Evolutionary conservation across 2,329 filamentous ascomycete species (phyloP).

Genomic region (Akanthomyces dipterigenus): DNA sequence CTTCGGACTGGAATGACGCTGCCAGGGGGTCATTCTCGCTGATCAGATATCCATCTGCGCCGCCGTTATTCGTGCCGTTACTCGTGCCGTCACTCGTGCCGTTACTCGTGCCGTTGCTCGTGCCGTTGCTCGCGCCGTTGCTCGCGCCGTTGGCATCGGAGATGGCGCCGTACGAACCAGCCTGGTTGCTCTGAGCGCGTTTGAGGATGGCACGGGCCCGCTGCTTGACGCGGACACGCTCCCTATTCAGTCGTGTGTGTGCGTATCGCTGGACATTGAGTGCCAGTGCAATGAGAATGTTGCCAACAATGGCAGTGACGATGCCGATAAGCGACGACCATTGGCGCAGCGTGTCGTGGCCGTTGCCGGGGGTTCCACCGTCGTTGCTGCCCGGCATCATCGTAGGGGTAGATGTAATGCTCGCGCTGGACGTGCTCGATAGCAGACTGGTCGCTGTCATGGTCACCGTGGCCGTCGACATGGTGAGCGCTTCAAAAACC

Average conservation of each 20-base stretch:
- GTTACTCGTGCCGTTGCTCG: slow-evolving; percentile 19
- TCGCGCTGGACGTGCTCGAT: not conserved
- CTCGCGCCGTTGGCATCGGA: slow-evolving; percentile 16
- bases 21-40: slow-evolving; percentile 47
- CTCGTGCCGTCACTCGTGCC: slow-evolving; percentile 23
- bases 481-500: not conserved
- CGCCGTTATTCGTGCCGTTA: slow-evolving; percentile 24
- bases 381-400: slow-evolving; percentile 13
- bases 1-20: slow-evolving; percentile 40
- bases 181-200: slow-evolving; percentile 28
- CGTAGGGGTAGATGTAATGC: not conserved
- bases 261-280: slow-evolving; percentile 96
- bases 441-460: not conserved
- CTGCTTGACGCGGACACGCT: slow-evolving; percentile 53
- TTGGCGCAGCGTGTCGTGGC: slow-evolving; percentile 48
- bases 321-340: slow-evolving; percentile 97
- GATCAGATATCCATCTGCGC: slow-evolving; percentile 26
- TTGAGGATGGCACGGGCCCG: slow-evolving; percentile 48
- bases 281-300: slow-evolving; percentile 88
- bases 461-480: not conserved
- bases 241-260: slow-evolving; percentile 73
- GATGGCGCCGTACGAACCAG: slow-evolving; percentile 30
- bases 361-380: slow-evolving; percentile 20
- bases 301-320: slow-evolving; percentile 83
- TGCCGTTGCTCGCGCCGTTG: slow-evolving; percentile 25